Evolutionary conservation across 306 rosid species (phyloP).

Genomic region (Prunus persica): Prunus_persica_NCBIv2 NC_034015.1:14619501-14620000

Average conservation of each 20-base stretch:
- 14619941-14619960: neutral
- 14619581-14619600: conserved; percentile 14
- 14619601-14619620: neutral
- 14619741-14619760: conserved; percentile 54
- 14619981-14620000: neutral
- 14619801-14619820: neutral
- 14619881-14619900: neutral
- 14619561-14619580: conserved; percentile 5
- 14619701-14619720: conserved; percentile 41
- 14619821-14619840: neutral
- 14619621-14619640: conserved; percentile 36
- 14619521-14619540: neutral
- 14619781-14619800: neutral
- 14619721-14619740: conserved; percentile 35
- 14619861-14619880: neutral
- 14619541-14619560: conserved; percentile 13
- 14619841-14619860: neutral
- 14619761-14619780: neutral
- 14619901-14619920: neutral
- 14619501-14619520: neutral
- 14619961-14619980: neutral
- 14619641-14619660: conserved; percentile 69
- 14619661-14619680: conserved; percentile 58
- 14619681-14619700: conserved; percentile 75
- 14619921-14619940: neutral